Base-by-base conservation (phyloP, 495 filamentous ascomycete genomes). In the Cercophora scortea region DNA sequence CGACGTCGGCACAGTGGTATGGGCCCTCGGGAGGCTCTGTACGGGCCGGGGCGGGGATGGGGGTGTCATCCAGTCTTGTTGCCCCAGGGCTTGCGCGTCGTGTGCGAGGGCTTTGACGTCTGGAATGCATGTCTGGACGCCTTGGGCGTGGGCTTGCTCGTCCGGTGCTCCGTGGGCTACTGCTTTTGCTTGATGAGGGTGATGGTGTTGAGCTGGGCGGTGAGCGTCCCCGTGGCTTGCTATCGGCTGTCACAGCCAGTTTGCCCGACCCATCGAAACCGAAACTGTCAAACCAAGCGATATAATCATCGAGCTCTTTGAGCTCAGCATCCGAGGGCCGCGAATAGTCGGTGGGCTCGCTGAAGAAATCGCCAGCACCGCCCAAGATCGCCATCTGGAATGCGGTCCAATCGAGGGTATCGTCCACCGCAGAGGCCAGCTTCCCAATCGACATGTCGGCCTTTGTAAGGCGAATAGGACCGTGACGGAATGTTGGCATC, bases 321-420 rank as follows among this genome's bases (percentile, higher is more conserved):
- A 65, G 64, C 34, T 75, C 68, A 18, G 58, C 61, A 3, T 65
- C 66, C 12, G 60, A 62, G 33, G 60, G 60, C 18, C 59, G 64
- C 15, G 69, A 63, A 38, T 53, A 65, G 52, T 78, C 72, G 50
- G 70, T 71, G 13, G 62, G 57, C 38, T 76, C 72, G 41, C 62
- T 61, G 49, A 75, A 64, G 51, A 68, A 70, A 53, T 73, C 72
- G 34, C 72, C 72, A 13, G 68, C 68, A 6, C 71, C 74, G 19
- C 77, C 75, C 0, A 71, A 62, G 43, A 79, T 78, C 8, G 78
- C 76, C 65, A 79, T 78, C 58, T 81, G 77, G 56, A 78, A 79
- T 10, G 77, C 77, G 16, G 75, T 78, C 77, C 74, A 79, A 62
- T 81, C 77, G 8, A 81, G 61, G 25, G 63, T 68, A 25, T 75